Conservation (phyloP, 768 basidiomycete genomes). For the Rhodotorula toruloides region DNA sequence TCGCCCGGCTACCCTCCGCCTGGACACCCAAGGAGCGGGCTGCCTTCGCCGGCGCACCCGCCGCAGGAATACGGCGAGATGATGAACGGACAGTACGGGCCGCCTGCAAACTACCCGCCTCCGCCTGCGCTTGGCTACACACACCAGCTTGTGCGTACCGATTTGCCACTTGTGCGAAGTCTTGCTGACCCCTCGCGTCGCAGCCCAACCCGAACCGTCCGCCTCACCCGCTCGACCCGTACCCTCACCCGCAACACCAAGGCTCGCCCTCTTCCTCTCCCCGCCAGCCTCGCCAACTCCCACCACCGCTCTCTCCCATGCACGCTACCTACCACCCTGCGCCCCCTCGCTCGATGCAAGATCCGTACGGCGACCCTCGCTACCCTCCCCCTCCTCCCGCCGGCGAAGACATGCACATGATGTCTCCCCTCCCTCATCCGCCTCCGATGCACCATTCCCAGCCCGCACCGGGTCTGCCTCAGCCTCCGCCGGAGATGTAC, state of each 20-base stretch:
- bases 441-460: not conserved
- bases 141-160: slow-evolving; percentile 4
- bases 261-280: slow-evolving; percentile 8
- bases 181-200: not conserved
- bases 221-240: slow-evolving; percentile 27
- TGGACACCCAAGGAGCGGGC: slow-evolving; percentile 1
- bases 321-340: not conserved
- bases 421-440: not conserved
- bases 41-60: slow-evolving; percentile 19
- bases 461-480: not conserved
- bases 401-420: slow-evolving; percentile 13
- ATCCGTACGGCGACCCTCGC: slow-evolving; percentile 7
- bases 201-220: slow-evolving; percentile 4
- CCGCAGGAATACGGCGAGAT: slow-evolving; percentile 21
- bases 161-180: not conserved
- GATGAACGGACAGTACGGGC: slow-evolving; percentile 24
- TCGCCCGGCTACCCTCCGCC: slow-evolving; percentile 4
- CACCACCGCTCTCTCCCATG: slow-evolving; percentile 4
- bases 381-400: not conserved
- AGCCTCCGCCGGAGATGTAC: slow-evolving; percentile 25
- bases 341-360: slow-evolving; percentile 6
- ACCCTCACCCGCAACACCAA: slow-evolving; percentile 9
- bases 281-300: slow-evolving; percentile 10
- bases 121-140: slow-evolving; percentile 30
- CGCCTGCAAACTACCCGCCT: slow-evolving; percentile 7